These are phyloP conservation scores for Melanogaster broomeanus DNA, from an alignment of 768 basidiomycete species.

Conservation along the genomic window DNA sequence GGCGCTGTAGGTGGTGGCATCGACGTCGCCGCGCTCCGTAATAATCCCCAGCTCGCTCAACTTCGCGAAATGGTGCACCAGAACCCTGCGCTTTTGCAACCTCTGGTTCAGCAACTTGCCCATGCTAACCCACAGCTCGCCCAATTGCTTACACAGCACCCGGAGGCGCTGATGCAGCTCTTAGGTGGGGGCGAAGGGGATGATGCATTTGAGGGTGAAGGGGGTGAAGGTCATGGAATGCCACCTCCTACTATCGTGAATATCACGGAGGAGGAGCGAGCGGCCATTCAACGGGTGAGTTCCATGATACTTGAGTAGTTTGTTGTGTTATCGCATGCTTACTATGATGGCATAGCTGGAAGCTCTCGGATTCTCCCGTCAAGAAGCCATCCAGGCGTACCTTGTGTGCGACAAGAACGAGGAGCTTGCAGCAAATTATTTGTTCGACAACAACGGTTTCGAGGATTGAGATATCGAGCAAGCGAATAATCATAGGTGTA, in stretches of 20 bases:
- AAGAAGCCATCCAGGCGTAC: constrained; percentile 86
- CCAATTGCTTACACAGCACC: constrained; percentile 67
- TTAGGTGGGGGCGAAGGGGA: constrained; percentile 53
- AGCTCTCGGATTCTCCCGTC: constrained; percentile 83
- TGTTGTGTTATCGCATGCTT: constrained; percentile 1
- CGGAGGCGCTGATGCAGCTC: constrained; percentile 64
- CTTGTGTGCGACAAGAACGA: constrained; percentile 97
- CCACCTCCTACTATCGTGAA: constrained; percentile 63
- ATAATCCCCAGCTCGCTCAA: constrained; percentile 67
- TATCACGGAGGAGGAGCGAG: constrained; percentile 85
- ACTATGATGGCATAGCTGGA: constrained; percentile 58
- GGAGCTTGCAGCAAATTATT: constrained; percentile 91
- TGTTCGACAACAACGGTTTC: constrained; percentile 84
- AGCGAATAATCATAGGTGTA: neutral
- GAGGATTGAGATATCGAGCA: constrained; percentile 38
- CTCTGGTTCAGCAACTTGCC: constrained; percentile 82
- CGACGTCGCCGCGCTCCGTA: constrained; percentile 55
- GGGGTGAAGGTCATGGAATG: constrained; percentile 35
- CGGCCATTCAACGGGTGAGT: constrained; percentile 86
- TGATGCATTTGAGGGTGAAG: constrained; percentile 39
- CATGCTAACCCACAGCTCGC: constrained; percentile 74
- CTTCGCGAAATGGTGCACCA: constrained; percentile 69
- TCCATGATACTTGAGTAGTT: neutral
- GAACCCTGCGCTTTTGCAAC: constrained; percentile 80
- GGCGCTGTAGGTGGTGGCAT: constrained; percentile 29